Evolutionary conservation across 805 yeast genomes (phyloP).

Genomic region (Yarrowia sp.): DNA sequence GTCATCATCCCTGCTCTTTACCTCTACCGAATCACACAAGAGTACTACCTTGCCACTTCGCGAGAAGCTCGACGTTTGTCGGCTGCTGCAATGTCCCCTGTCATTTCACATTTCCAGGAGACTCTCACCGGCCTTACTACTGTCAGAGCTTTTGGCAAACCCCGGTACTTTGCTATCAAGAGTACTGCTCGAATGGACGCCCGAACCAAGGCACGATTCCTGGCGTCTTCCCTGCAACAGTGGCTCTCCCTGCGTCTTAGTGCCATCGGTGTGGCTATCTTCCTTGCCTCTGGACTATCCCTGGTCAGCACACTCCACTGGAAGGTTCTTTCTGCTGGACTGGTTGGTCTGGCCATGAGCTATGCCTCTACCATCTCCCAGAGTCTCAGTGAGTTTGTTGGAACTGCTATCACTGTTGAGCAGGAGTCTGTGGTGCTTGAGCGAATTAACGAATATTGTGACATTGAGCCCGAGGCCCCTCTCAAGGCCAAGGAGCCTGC

Average conservation of each 20-base stretch:
- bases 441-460: constrained; percentile 57
- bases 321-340: constrained; percentile 31
- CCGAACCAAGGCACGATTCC: constrained; percentile 78
- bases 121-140: constrained; percentile 74
- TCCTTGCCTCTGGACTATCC: constrained; percentile 29
- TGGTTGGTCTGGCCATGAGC: constrained; percentile 64
- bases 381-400: constrained; percentile 38
- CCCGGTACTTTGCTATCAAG: constrained; percentile 53
- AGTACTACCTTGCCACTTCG: constrained; percentile 62
- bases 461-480: constrained; percentile 57
- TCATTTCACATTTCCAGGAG: constrained; percentile 79
- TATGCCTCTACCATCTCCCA: constrained; percentile 58
- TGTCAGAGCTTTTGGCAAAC: constrained; percentile 72
- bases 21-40: constrained; percentile 67
- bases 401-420: constrained; percentile 36
- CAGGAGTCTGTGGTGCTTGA: constrained; percentile 58
- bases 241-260: constrained; percentile 69
- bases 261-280: constrained; percentile 9
- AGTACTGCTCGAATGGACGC: constrained; percentile 53
- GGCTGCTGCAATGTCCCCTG: constrained; percentile 68
- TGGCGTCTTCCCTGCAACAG: constrained; percentile 76
- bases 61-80: constrained; percentile 76
- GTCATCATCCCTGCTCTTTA: constrained; percentile 65
- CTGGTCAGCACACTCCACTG: constrained; percentile 25
- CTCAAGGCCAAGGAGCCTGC: constrained; percentile 16